Conservation (phyloP, 2,329 filamentous ascomycete species). For the Ophiostoma piceae region DNA sequence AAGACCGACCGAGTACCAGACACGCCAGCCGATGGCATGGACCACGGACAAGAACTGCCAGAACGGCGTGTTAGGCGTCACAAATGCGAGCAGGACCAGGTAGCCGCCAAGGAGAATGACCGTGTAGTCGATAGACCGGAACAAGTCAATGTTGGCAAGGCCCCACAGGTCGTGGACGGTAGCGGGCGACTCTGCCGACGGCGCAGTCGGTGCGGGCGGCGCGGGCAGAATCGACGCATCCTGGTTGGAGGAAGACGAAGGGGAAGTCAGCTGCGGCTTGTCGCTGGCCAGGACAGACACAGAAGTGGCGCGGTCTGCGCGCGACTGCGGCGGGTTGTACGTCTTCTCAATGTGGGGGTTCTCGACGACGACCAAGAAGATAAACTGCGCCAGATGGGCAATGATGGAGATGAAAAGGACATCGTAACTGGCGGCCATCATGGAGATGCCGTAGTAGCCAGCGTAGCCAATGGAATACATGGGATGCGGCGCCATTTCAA, state of each 20-base stretch:
- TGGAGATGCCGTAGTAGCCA: constrained; percentile 95
- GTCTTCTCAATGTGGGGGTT: constrained; percentile 98
- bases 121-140: constrained; percentile 78
- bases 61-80: constrained; percentile 69
- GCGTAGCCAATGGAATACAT: constrained; percentile 99
- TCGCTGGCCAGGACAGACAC: constrained; percentile 22
- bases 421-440: constrained; percentile 97
- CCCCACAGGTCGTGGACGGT: constrained; percentile 81
- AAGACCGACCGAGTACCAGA: constrained; percentile 88
- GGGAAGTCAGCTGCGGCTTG: not conserved
- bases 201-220: not conserved
- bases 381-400: constrained; percentile 89
- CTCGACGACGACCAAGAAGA: constrained; percentile 85
- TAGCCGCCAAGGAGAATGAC: constrained; percentile 72
- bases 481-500: constrained; percentile 96
- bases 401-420: constrained; percentile 95
- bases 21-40: constrained; percentile 75
- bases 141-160: constrained; percentile 76
- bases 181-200: constrained; percentile 42
- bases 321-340: constrained; percentile 84
- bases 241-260: constrained; percentile 17
- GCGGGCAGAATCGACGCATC: not conserved
- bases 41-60: constrained; percentile 75
- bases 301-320: constrained; percentile 43
- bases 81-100: constrained; percentile 64